Evolutionary conservation across 2,329 filamentous ascomycete species (phyloP), one percentile per base, ranked within the genome.

Genomic region (Colletotrichum karsti): DNA sequence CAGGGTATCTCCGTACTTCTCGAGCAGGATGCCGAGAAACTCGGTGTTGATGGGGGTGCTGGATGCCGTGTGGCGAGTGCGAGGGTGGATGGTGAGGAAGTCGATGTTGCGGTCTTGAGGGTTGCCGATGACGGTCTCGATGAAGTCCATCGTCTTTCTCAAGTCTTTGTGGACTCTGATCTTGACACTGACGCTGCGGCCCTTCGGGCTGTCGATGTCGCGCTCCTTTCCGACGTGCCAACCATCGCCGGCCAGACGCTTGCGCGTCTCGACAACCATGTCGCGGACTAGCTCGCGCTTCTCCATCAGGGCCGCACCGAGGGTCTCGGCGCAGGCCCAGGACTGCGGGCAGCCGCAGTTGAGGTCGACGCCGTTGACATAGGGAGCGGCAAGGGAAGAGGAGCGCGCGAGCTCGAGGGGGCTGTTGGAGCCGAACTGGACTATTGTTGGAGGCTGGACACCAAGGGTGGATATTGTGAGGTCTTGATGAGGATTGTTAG

Each of bases 271-370:
- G 28, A 83, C 74, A 0, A 92, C 86, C 84, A 93, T 91, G 67
- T 88, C 86, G 4, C 87, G 84, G n/a, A 93, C 91, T 4, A 91
- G 81, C 71, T 89, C 87, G 8, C 89, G 86, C 55, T 84, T 81
- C 48, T 88, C 84, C 90, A 93, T 92, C 35, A 93, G 80, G n/a
- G 89, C 89, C 5, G 91, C 91, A 5, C 91, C 91, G 3, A 93
- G 82, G 1, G 83, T 88, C 76, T 91, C 89, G 44, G 90, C 87
- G 73, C 91, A 91, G 0, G 91, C 91, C 91, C 91, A 93, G 6
- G 87, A 87, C 77, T 93, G 91, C 7, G 91, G 91, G 73, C 91
- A 93, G 10, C 91, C 91, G 76, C 91, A 93, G 79, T 93, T 93
- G 42, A 93, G 82, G 73, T 93, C 90, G 3, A 93, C 85, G 70